Evolutionary conservation across 208 protist genomes (phyloP), one percentile per base, ranked within the genome.

Genomic region (Leishmania turanica): DNA sequence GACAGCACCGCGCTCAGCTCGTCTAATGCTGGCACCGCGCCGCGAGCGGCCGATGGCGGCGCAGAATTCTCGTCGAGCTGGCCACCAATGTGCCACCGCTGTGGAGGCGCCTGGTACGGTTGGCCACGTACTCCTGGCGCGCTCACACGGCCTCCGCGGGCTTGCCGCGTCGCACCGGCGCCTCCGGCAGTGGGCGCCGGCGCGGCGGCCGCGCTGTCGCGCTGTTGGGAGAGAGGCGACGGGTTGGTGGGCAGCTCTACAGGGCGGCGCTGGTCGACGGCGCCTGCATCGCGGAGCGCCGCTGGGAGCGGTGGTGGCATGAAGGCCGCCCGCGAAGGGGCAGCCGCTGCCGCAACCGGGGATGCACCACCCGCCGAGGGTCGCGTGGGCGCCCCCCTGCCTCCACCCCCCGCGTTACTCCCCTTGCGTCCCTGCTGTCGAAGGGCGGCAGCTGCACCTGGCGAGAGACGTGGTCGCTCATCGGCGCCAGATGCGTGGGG

Each of bases 1-100:
- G 82, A 74, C 37, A 85, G 77, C 60, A 85, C 42, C 56, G 82
- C 78, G 0, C 40, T 71, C 17, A 82, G 56, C 82, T 86, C 82
- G 9, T 58, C 78, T 15, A 72, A 56, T 9, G 77, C 58, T 27
- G 74, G 51, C 42, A 49, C 62, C 2, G 42, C 65, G 31, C 6
- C 47, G 2, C 21, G 31, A 15, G 42, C 54, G 58, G 73, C 72
- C 42, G 40, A 51, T 31, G 42, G 37, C 37, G 54, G 8, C 73
- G 49, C 49, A 7, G 71, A 9, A 37, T 21, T 47, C 40, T 72
- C 37, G 15, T 47, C 8, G 21, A 51, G 42, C 21, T 19, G 17
- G 24, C 45, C 68, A 51, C 7, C 11, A 27, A 40, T 2, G 37
- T 58, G 73, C 73, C 11, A 51, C 51, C 73, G 53, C 51, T 77